A percentile compares a stretch with the other conserved stretches of the same genome.
These are phyloP conservation scores for Fusarium chuoi DNA, from an alignment of 2,329 filamentous ascomycete species.

Conservation along the genomic window DNA sequence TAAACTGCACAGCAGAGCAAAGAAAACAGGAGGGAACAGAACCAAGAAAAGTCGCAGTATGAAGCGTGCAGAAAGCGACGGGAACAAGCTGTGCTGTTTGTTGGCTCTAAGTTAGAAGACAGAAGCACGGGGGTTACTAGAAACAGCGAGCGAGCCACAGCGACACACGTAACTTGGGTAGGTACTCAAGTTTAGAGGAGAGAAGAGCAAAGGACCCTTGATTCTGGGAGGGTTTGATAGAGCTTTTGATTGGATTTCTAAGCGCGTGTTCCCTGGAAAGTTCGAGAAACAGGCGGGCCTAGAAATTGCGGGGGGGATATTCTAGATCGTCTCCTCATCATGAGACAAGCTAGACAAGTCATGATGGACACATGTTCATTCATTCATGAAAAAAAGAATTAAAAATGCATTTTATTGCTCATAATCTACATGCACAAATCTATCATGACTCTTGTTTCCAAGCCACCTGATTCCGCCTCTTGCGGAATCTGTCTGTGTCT, in stretches of 20 bases:
- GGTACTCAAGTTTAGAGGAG: neutral
- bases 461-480: neutral
- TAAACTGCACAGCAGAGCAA: neutral
- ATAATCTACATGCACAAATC: neutral
- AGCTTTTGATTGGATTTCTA: constrained; percentile 45
- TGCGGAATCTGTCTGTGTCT: neutral
- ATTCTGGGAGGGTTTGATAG: neutral
- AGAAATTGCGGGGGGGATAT: constrained; percentile 25
- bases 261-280: constrained; percentile 42
- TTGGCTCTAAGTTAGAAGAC: neutral
- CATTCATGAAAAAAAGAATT: neutral
- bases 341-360: constrained; percentile 13
- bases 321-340: neutral
- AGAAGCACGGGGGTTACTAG: neutral
- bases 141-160: constrained; percentile 1
- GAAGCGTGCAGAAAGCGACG: neutral
- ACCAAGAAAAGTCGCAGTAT: neutral
- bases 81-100: neutral
- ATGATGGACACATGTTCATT: constrained; percentile 2
- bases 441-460: neutral
- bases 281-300: constrained; percentile 39
- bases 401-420: neutral
- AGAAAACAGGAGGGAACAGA: neutral
- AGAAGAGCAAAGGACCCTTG: constrained; percentile 12
- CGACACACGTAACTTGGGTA: neutral